These are phyloP conservation scores for Lasiosphaeris hirsuta DNA, from an alignment of 495 filamentous ascomycete genomes.

Conservation along the genomic window DNA sequence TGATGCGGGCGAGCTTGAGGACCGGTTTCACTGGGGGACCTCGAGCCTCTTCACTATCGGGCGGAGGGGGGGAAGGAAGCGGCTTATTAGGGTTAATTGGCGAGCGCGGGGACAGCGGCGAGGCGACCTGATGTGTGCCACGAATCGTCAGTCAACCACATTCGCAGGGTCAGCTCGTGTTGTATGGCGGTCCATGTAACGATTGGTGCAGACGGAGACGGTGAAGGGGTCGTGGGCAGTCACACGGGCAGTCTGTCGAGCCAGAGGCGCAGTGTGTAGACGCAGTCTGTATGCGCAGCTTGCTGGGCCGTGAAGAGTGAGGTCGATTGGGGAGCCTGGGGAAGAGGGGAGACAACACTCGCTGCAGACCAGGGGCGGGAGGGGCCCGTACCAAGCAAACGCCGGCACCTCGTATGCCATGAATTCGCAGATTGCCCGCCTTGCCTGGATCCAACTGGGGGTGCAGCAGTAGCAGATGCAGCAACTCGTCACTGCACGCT, in stretches of 20 bases:
- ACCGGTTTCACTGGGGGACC: conserved; percentile 38
- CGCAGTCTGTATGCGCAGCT: not conserved
- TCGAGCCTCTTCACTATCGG: conserved; percentile 41
- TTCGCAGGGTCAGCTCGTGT: too few species aligned
- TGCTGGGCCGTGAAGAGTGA: not conserved
- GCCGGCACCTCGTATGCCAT: too few species aligned
- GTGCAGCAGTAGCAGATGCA: not conserved
- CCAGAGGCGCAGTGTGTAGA: conserved; percentile 1
- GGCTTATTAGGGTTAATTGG: conserved; percentile 49
- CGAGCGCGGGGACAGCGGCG: conserved; percentile 33
- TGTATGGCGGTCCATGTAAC: not conserved
- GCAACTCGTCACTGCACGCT: not conserved
- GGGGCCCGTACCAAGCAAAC: too few species aligned
- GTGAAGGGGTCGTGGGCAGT: not conserved
- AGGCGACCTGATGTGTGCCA: conserved; percentile 19
- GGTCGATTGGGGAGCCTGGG: conserved; percentile 7
- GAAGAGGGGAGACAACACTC: conserved; percentile 26
- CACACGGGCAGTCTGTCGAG: not conserved
- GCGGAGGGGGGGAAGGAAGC: conserved; percentile 48
- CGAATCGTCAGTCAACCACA: conserved; percentile 20
- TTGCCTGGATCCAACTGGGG: not conserved
- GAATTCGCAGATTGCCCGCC: too few species aligned
- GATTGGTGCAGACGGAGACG: conserved; percentile 11
- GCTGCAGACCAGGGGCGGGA: not conserved
- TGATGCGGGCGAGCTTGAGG: conserved; percentile 50